Evolutionary conservation across 2,329 filamentous ascomycete species (phyloP), one percentile per base, ranked within the genome.

Genomic region (Tothia fuscella): DNA sequence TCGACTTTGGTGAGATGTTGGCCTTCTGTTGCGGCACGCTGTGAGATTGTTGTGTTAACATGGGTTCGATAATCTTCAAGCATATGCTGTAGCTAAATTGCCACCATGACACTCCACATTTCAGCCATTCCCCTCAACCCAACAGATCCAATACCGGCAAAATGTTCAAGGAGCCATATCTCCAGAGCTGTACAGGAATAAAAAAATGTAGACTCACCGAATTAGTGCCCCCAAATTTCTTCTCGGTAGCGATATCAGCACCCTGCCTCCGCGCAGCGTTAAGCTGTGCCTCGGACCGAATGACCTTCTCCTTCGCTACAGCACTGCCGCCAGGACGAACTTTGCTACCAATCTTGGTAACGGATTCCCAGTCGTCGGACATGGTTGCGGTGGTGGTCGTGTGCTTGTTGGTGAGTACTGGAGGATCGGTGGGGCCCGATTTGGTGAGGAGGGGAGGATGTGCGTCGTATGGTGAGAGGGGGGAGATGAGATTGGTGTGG

Each of bases 1-100:
- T 96, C 91, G 63, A 98, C 88, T 72, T 96, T 95, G 52, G 91
- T 96, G 50, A 96, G 74, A 60, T 85, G 88, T 68, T 98, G 91
- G 53, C 91, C 91, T 67, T 96, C 89, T 51, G 71, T 55, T 41
- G 59, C 71, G 47, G 66, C 67, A 46, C 65, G 49, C 57, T 70
- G 29, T 43, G 32, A n/a, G n/a, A 29, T 29, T 10, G 10, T 29
- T 29, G 10, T 13, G n/a, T n/a, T n/a, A n/a, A n/a, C n/a, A n/a
- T n/a, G n/a, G n/a, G n/a, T n/a, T n/a, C n/a, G n/a, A n/a, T 10
- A 10, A 13, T 29, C 13, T 10, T 10, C 26, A 29, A 35, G 17
- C 12, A 35, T 13, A 19, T 35, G 12, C 9, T 19, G 32, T 35
- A 17, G 32, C 32, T 10, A 13, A 13, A 10, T 13, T n/a, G n/a